These are phyloP conservation scores for Trichophaea hybrida DNA, from an alignment of 2,329 filamentous ascomycete species.

Conservation along the genomic window DNA sequence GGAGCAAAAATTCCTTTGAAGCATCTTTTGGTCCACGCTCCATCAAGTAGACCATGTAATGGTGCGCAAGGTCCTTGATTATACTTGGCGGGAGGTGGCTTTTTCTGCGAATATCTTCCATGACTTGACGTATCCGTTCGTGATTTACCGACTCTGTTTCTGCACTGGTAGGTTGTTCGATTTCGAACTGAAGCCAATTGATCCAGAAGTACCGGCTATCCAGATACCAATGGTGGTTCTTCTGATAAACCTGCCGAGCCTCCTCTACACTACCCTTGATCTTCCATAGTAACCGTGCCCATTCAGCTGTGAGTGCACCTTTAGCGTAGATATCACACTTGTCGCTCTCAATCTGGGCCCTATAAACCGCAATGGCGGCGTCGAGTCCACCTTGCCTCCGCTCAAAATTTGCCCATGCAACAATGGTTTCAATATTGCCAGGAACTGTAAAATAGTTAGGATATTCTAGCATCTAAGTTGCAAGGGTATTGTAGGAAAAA, in stretches of 20 bases:
- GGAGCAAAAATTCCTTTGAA: conserved; percentile 68
- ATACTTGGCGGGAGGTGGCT: conserved; percentile 52
- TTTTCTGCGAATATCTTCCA: conserved; percentile 58
- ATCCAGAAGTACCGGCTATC: conserved; percentile 84
- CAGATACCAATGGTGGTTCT: conserved; percentile 68
- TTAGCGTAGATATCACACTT: conserved; percentile 65
- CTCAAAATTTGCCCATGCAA: conserved; percentile 74
- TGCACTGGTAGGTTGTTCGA: conserved; percentile 59
- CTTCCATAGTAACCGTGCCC: conserved; percentile 78
- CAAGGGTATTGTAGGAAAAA: background rate
- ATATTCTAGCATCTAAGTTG: background rate
- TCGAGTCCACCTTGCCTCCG: conserved; percentile 72
- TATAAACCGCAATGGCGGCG: conserved; percentile 69
- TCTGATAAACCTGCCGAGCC: conserved; percentile 67
- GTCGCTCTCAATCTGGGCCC: conserved; percentile 60
- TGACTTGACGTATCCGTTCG: conserved; percentile 64
- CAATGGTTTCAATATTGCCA: conserved; percentile 71
- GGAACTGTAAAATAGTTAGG: conserved; percentile 39
- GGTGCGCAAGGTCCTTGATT: conserved; percentile 60
- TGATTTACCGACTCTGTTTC: conserved; percentile 51
- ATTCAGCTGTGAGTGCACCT: conserved; percentile 74
- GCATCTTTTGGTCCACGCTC: conserved; percentile 67
- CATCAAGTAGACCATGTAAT: conserved; percentile 72
- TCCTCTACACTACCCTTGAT: conserved; percentile 66
- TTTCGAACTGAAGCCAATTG: conserved; percentile 76